A percentile compares a stretch with the other conserved stretches of the same genome.
Evolutionary conservation across 148 eudicot genomes (phyloP).

Genomic region (Vaccinium macrocarpon): DNA sequence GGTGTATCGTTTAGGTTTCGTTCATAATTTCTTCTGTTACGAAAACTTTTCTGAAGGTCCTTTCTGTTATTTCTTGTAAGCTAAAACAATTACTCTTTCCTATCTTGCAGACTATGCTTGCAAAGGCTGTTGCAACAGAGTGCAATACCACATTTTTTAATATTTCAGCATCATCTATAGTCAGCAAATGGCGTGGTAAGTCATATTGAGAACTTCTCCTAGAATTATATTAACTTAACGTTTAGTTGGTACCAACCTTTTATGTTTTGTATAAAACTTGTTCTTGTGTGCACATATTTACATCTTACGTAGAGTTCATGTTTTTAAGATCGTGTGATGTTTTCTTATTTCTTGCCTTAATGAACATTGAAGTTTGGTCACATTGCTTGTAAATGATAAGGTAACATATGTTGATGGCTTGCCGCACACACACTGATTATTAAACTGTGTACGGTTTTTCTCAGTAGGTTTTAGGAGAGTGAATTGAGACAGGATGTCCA

Average conservation of each 20-base stretch:
- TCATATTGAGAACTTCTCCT: slow-evolving; percentile 1
- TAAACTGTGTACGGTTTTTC: background rate
- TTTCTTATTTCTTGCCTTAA: background rate
- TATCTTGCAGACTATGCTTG: slow-evolving; percentile 89
- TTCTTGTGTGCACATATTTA: background rate
- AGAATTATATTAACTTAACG: background rate
- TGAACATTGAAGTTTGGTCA: background rate
- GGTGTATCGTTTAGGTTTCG: background rate
- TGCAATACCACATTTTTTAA: slow-evolving; percentile 98
- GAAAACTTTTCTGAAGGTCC: background rate
- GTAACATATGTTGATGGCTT: background rate
- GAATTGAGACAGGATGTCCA: background rate
- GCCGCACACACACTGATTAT: background rate
- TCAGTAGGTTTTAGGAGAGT: background rate
- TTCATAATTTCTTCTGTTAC: background rate
- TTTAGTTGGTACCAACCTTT: background rate
- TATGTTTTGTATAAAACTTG: background rate
- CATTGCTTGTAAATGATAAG: background rate
- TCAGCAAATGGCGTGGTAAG: slow-evolving; percentile 99
- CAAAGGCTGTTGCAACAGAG: slow-evolving; percentile 99
- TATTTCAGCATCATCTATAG: slow-evolving; percentile 97
- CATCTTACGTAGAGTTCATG: background rate
- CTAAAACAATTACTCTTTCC: background rate
- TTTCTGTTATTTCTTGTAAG: background rate
- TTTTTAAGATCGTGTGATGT: background rate